Conservation (phyloP, 441 rosid genomes). For the Adansonia gregorii region DNA sequence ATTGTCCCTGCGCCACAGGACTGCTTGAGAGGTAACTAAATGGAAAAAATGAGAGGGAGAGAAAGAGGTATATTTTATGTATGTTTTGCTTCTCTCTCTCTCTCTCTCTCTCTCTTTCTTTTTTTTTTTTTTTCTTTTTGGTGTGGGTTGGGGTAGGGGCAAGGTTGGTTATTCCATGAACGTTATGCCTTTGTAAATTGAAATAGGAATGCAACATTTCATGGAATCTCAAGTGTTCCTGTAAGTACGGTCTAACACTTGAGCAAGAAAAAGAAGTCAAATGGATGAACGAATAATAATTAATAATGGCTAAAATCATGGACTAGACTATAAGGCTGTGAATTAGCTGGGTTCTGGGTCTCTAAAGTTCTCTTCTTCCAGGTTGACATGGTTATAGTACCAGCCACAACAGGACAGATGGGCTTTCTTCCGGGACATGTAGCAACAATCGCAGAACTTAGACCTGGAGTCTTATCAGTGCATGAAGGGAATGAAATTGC, state of each 20-base stretch:
- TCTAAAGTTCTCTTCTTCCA: conserved; percentile 25
- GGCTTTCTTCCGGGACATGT: conserved; percentile 69
- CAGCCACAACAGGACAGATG: conserved; percentile 72
- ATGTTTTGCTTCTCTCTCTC: background rate
- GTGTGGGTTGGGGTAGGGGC: background rate
- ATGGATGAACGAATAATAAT: background rate
- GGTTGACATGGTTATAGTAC: conserved; percentile 78
- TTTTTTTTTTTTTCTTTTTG: background rate
- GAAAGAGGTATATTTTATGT: background rate
- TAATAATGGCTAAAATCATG: background rate
- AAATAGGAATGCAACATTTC: background rate
- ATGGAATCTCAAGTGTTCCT: background rate
- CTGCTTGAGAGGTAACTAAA: background rate
- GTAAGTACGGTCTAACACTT: background rate
- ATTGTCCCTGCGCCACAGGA: background rate
- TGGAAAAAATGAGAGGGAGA: background rate
- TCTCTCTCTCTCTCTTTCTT: too few species aligned
- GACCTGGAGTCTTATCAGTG: conserved; percentile 61
- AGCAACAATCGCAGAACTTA: conserved; percentile 63
- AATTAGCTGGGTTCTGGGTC: background rate
- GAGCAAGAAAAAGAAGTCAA: background rate
- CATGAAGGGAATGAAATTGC: conserved; percentile 51
- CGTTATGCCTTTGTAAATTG: background rate
- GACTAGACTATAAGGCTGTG: too few species aligned
- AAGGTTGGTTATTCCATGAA: background rate